Conservation (phyloP, 2,329 filamentous ascomycete species). For the Xylariaceae sp. region DNA sequence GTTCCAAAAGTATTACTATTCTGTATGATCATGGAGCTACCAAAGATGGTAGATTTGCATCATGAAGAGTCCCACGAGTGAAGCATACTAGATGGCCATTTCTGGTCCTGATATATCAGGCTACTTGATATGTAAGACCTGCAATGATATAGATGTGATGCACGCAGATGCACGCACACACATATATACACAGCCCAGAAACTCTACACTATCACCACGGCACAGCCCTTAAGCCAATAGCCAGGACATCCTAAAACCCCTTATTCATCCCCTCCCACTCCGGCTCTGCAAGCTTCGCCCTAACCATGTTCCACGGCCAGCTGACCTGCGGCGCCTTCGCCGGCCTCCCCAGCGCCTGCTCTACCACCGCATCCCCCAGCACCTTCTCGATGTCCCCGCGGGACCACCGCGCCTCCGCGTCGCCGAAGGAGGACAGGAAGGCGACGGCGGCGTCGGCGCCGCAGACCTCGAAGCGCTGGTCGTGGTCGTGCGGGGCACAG, state of each 20-base stretch:
- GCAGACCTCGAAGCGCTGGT: not conserved
- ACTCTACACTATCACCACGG: too few relatives aligned
- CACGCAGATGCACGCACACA: too few relatives aligned
- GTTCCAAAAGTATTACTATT: too few relatives aligned
- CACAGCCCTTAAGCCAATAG: too few relatives aligned
- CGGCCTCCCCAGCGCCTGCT: not conserved
- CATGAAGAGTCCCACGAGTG: too few relatives aligned
- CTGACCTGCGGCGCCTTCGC: not conserved
- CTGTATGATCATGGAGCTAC: too few relatives aligned
- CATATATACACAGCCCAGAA: too few relatives aligned
- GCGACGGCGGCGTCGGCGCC: not conserved
- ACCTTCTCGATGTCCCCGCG: not conserved
- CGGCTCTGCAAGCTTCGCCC: not conserved
- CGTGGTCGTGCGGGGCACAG: not conserved
- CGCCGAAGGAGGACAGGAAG: not conserved
- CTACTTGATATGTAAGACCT: too few relatives aligned
- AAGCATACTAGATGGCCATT: too few relatives aligned
- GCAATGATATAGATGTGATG: too few relatives aligned
- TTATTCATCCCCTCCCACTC: not conserved
- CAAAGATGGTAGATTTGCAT: too few relatives aligned
- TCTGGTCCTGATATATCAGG: too few relatives aligned
- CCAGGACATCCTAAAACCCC: not conserved
- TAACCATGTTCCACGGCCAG: not conserved
- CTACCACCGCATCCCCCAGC: not conserved
- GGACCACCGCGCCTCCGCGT: not conserved